phyloP scores from a whole-genome alignment of 2,329 filamentous ascomycete species.

The Calonectria pseudoreteaudii region DNA sequence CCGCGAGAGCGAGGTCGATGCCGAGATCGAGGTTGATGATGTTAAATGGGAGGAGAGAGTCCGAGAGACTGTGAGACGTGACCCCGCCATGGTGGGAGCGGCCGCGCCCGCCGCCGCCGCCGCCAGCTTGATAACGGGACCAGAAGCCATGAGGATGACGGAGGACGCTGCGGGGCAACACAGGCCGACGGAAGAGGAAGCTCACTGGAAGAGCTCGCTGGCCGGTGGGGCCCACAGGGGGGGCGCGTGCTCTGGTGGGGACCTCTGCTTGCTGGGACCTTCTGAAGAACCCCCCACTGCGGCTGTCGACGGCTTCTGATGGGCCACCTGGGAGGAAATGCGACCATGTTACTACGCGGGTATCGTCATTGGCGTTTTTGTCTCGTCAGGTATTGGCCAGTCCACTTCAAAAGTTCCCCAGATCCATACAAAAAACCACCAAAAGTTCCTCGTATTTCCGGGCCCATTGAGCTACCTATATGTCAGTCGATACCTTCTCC shows the following conservation, averaged over 20 bases:
- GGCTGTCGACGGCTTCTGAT: slow-evolving; percentile 40
- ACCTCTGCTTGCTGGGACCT: background rate
- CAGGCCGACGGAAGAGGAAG: slow-evolving; percentile 34
- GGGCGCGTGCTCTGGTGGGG: background rate
- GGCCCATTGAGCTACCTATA: background rate
- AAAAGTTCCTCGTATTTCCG: background rate
- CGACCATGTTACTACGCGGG: background rate
- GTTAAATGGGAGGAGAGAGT: background rate
- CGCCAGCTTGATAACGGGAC: slow-evolving; percentile 34
- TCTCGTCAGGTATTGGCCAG: background rate
- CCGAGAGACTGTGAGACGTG: slow-evolving; percentile 6
- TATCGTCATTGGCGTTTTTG: background rate
- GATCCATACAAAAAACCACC: background rate
- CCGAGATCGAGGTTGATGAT: background rate
- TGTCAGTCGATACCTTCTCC: background rate
- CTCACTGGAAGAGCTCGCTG: slow-evolving; percentile 21
- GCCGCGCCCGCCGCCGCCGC: slow-evolving; percentile 28
- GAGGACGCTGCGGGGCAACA: slow-evolving; percentile 17
- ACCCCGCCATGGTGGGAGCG: slow-evolving; percentile 24
- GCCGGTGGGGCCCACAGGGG: slow-evolving; percentile 23
- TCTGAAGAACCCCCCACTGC: slow-evolving; percentile 23
- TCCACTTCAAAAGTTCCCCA: background rate
- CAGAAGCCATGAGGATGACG: slow-evolving; percentile 12
- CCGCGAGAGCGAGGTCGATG: background rate
- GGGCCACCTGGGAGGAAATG: slow-evolving; percentile 4